Evolutionary conservation across 805 yeast species (phyloP).

Genomic region (Saturnispora mendoncae): DNA sequence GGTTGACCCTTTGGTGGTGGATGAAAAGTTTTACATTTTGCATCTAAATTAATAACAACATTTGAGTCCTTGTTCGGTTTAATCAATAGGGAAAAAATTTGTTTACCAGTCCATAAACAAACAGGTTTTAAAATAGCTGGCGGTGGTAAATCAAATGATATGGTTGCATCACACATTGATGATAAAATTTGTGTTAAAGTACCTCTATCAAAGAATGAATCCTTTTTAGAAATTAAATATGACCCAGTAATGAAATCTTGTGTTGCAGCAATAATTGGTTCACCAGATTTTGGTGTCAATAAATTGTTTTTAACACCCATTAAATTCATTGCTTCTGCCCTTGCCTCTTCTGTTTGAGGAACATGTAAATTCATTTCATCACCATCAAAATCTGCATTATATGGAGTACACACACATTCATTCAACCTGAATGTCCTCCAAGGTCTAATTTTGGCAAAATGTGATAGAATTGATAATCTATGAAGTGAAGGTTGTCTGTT

Average conservation of each 20-base stretch:
- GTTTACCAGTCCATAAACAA: constrained; percentile 95
- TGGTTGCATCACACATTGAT: constrained; percentile 91
- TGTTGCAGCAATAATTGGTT: constrained; percentile 98
- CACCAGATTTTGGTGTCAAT: constrained; percentile 95
- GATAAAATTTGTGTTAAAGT: constrained; percentile 72
- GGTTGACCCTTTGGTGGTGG: constrained; percentile 71
- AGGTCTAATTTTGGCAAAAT: constrained; percentile 91
- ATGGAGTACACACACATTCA: constrained; percentile 99
- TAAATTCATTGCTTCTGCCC: constrained; percentile 96
- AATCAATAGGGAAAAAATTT: constrained; percentile 80
- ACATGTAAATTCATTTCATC: constrained; percentile 99
- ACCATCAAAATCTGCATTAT: constrained; percentile 99
- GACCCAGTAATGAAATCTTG: constrained; percentile 99
- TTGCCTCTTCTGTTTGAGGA: constrained; percentile 92
- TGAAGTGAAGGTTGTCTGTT: constrained; percentile 98
- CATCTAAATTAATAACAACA: constrained; percentile 84
- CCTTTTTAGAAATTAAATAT: constrained; percentile 84
- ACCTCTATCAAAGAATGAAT: constrained; percentile 85
- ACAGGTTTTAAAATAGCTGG: constrained; percentile 89
- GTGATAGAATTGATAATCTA: constrained; percentile 86
- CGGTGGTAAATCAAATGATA: constrained; percentile 89
- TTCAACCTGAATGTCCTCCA: constrained; percentile 97
- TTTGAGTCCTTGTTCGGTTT: constrained; percentile 69
- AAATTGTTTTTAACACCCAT: constrained; percentile 97
- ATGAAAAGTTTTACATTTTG: constrained; percentile 81